Evolutionary conservation across 2,329 filamentous ascomycete species (phyloP), one percentile per base, ranked within the genome.

Genomic region (Biscogniauxia sp.): DNA sequence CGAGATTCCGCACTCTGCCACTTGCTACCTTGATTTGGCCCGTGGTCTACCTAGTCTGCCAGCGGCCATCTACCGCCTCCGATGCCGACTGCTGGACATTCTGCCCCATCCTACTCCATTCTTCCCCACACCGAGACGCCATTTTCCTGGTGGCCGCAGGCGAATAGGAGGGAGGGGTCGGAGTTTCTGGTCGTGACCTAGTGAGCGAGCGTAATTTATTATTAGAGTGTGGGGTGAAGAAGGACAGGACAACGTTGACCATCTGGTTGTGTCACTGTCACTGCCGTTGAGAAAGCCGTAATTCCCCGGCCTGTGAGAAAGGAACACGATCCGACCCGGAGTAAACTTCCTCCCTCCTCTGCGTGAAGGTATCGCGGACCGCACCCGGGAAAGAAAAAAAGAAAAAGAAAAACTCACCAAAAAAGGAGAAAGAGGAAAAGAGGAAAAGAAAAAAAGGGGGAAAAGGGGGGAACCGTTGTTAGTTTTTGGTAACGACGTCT

Each of bases 1-100:
- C 54, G 28, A 68, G 65, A 67, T 65, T 52, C 57, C 60, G 66
- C 59, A 63, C 52, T 61, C 62, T 60, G 57, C 67, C 65, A 64
- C 20, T 58, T 58, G 55, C 59, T 61, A 20, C 20, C 13, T 28
- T 20, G 23, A 61, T 58, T 57, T 61, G 62, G 54, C 56, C 56
- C 37, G 37, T 20, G 20, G 17, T 45, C 37, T 41, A 41, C n/a
- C 37, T 17, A 64, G 65, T 66, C 69, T 58, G 64, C 64, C 67
- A 67, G 65, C 56, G 37, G 41, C 54, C 58, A 72, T 69, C 60
- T 72, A 69, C 70, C 69, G 69, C 68, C 53, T 60, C 61, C 63
- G 68, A 65, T 72, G 69, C 69, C 70, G 69, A 69, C 54, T 64
- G 62, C 55, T 59, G 60, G 53, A 58, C 32, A 52, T 51, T 64